These are phyloP conservation scores for Agaricus subrufescens DNA, from an alignment of 768 basidiomycete genomes.

Conservation along the genomic window DNA sequence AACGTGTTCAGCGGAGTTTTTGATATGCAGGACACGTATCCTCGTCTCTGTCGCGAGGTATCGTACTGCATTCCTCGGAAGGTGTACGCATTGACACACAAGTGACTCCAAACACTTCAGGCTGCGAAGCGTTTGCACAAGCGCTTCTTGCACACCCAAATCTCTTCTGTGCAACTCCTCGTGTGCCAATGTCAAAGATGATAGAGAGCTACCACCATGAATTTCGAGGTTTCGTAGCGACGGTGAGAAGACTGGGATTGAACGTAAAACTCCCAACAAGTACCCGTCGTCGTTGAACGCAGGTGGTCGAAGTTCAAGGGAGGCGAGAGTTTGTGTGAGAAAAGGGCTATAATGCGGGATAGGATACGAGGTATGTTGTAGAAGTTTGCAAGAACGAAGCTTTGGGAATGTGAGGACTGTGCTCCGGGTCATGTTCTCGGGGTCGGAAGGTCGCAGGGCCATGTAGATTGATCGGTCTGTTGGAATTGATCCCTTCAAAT, in stretches of 20 bases:
- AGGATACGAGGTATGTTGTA: not conserved
- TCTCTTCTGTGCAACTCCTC: not conserved
- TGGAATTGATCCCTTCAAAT: not conserved
- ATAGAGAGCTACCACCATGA: not conserved
- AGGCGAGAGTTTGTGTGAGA: not conserved
- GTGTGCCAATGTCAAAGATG: not conserved
- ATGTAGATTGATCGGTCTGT: constrained; percentile 4
- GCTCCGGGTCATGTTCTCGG: not conserved
- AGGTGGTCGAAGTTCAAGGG: not conserved
- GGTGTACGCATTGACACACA: not conserved
- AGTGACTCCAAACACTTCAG: not conserved
- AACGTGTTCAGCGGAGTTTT: not conserved
- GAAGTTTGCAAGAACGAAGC: constrained; percentile 2
- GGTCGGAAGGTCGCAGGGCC: not conserved
- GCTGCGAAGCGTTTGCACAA: not conserved
- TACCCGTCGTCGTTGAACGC: not conserved
- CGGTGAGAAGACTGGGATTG: not conserved
- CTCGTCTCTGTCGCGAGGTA: constrained; percentile 1
- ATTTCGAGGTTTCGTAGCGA: not conserved
- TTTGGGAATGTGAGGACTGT: constrained; percentile 3
- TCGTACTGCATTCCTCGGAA: not conserved
- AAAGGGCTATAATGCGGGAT: constrained; percentile 2
- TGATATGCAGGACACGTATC: not conserved
- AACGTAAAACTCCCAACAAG: not conserved
- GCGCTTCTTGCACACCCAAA: not conserved